Evolutionary conservation across 129 eudicot genomes (phyloP), one percentile per base, ranked within the genome.

Genomic region (Mikania micrantha): DNA sequence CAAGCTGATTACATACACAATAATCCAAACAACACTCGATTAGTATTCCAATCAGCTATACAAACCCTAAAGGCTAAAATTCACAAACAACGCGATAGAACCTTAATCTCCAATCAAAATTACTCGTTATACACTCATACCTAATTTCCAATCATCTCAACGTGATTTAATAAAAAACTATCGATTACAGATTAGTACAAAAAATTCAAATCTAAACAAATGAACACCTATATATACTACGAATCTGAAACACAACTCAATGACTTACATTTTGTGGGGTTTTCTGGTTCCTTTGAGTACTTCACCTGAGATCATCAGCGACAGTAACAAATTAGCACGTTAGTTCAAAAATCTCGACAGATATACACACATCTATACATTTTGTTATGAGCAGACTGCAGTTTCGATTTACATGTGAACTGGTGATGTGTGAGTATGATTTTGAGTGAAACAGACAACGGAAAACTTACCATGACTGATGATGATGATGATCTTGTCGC

Each of bases 281-380:
- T 83, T 7, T 76, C 84, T 20, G 88, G 84, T 63, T 83, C 88
- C 28, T 60, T 75, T 1, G 88, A 83, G 66, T 83, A 83, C 74
- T 83, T 83, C 61, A 74, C 78, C 78, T 64, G 64, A 7, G 77
- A 29, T 29, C 3, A 2, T 29, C 4, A 5, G 0, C 32, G 32
- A 66, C 3, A 48, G 38, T 2, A 27, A 59, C 0, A 67, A 34
- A 5, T 71, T 28, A 42, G 45, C 1, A 20, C 5, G 34, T 35
- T 10, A 35, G 17, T 45, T 2, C 9, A 66, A 3, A 4, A 52
- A 63, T 45, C 29, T 24, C 8, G 39, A 69, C 1, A 21, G 6
- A 25, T 21, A 36, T 3, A 66, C 4, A 7, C 10, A 7, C 10
- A 41, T 39, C 2, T 4, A 19, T 4, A 17, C 7, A 6, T 41